A percentile compares a stretch with the other conserved stretches of the same genome.
These are phyloP conservation scores for Lophiotrema nucula DNA, from an alignment of 495 filamentous ascomycete genomes.

Conservation along the genomic window DNA sequence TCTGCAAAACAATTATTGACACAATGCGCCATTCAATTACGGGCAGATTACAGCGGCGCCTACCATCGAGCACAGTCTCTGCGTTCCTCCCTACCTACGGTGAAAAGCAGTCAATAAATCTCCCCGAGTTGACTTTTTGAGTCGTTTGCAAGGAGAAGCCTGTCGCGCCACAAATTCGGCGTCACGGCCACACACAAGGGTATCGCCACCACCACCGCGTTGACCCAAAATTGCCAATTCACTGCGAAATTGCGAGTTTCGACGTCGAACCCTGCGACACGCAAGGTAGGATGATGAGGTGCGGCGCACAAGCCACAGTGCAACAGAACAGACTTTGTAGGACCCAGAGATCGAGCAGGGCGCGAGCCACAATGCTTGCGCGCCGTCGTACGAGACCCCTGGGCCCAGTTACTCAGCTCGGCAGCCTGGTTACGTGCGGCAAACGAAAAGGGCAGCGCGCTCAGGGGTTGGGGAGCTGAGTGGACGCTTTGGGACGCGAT, in stretches of 20 bases:
- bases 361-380: constrained; percentile 21
- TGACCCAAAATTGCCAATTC: constrained; percentile 28
- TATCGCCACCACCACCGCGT: neutral
- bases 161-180: constrained; percentile 14
- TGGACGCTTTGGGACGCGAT: constrained; percentile 8
- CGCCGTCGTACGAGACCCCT: constrained; percentile 7
- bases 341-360: constrained; percentile 10
- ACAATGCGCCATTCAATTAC: constrained; percentile 12
- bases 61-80: neutral
- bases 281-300: neutral
- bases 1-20: constrained; percentile 1
- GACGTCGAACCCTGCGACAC: neutral
- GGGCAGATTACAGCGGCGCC: constrained; percentile 16
- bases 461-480: neutral
- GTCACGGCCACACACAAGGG: too few species aligned
- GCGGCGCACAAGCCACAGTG: constrained; percentile 13
- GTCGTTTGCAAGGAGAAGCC: constrained; percentile 5
- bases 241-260: constrained; percentile 21
- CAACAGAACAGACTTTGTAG: constrained; percentile 1
- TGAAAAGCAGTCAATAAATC: neutral
- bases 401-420: constrained; percentile 6
- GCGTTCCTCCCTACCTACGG: neutral
- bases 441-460: constrained; percentile 3
- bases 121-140: too few species aligned
- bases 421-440: neutral